Conservation (phyloP, 2,329 filamentous ascomycete genomes). For the Chaetomiaceae sp. region DNA sequence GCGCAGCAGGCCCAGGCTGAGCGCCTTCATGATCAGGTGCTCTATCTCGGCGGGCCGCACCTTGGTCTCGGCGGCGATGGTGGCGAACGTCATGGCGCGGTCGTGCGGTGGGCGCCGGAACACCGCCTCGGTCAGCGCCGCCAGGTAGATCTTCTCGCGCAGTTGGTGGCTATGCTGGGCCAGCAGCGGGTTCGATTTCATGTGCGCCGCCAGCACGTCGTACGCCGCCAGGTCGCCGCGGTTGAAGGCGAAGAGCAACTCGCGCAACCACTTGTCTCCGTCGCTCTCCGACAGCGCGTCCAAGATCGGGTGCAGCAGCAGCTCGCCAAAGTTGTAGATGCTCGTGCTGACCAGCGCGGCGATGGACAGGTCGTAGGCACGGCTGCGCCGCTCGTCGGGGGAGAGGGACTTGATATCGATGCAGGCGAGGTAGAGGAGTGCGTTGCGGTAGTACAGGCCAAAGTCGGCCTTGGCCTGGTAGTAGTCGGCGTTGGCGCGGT, state of each 20-base stretch:
- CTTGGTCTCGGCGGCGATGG: constrained; percentile 88
- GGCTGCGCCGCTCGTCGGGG: constrained; percentile 68
- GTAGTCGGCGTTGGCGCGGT: constrained; percentile 90
- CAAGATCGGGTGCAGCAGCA: constrained; percentile 94
- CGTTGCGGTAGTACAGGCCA: constrained; percentile 94
- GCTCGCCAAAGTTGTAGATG: constrained; percentile 99
- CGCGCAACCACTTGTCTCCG: constrained; percentile 80
- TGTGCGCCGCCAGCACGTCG: constrained; percentile 75
- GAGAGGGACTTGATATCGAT: constrained; percentile 76
- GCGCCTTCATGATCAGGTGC: constrained; percentile 98
- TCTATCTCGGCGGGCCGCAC: constrained; percentile 89
- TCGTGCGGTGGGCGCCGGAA: constrained; percentile 95
- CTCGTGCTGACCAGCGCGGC: constrained; percentile 88
- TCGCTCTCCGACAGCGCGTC: constrained; percentile 69
- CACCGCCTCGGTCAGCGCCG: constrained; percentile 89
- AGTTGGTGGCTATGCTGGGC: constrained; percentile 76
- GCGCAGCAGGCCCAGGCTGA: constrained; percentile 82
- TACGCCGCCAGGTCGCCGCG: constrained; percentile 86
- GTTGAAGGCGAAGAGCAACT: constrained; percentile 97
- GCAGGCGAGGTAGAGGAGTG: constrained; percentile 94
- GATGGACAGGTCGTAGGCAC: constrained; percentile 89
- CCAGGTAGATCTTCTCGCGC: constrained; percentile 97
- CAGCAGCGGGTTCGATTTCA: constrained; percentile 74
- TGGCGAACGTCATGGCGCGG: constrained; percentile 85
- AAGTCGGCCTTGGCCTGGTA: constrained; percentile 93